Percentiles rank a stretch among this genome's conserved stretches.
Conservation (phyloP, 2,329 filamentous ascomycete species). For the Pleoardoris graminearum region DNA sequence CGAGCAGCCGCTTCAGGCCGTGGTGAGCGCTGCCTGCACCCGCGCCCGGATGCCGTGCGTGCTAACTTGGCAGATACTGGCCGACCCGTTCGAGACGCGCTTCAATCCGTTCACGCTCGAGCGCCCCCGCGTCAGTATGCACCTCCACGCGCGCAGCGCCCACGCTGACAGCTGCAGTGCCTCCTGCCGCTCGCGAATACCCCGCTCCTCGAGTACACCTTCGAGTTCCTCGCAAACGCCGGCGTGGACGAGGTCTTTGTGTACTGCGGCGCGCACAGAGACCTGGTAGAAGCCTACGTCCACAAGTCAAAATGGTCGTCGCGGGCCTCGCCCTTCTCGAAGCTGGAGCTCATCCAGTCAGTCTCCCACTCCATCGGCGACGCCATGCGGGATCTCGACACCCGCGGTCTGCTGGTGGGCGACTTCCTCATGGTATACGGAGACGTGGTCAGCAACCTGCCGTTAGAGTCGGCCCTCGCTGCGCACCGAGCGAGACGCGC, state of each 20-base stretch:
- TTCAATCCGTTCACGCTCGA: conserved; percentile 90
- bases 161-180: conserved; percentile 62
- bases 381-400: conserved; percentile 90
- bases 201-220: conserved; percentile 94
- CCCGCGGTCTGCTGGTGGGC: conserved; percentile 78
- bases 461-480: conserved; percentile 76
- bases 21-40: conserved; percentile 50
- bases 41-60: conserved; percentile 6
- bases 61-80: conserved; percentile 67
- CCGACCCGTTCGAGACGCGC: conserved; percentile 91
- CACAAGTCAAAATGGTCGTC: conserved; percentile 73
- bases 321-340: conserved; percentile 76
- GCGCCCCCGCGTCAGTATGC: conserved; percentile 72
- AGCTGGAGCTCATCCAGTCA: conserved; percentile 82
- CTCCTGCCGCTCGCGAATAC: conserved; percentile 91
- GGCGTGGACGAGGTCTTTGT: conserved; percentile 93
- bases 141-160: neutral
- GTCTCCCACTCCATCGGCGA: conserved; percentile 88
- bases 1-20: conserved; percentile 66
- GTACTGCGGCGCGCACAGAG: conserved; percentile 85
- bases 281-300: conserved; percentile 86
- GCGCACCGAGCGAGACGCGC: conserved; percentile 79
- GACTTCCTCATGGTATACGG: conserved; percentile 94
- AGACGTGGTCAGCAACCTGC: conserved; percentile 87
- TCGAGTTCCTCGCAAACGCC: conserved; percentile 93